Evolutionary conservation across 1,284 basidiomycete genomes (phyloP).

Genomic region (Takashimella koratensis): DNA sequence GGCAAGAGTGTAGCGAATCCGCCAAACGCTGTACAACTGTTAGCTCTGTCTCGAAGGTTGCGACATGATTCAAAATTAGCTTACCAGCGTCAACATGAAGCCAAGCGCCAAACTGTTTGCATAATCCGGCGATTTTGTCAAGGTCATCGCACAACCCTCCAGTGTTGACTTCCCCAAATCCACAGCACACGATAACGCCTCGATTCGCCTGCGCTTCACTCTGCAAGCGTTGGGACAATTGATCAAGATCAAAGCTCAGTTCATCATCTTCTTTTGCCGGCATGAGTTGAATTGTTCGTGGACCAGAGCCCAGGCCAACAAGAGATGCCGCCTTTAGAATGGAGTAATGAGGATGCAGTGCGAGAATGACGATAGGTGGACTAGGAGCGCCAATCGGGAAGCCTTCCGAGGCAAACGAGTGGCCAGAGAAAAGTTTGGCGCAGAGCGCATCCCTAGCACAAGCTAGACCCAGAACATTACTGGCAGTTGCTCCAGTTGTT

Average conservation of each 20-base stretch:
- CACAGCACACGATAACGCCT: slow-evolving; percentile 49
- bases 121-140: slow-evolving; percentile 43
- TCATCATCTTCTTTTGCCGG: slow-evolving; percentile 26
- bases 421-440: slow-evolving; percentile 27
- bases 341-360: slow-evolving; percentile 52
- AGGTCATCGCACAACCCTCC: slow-evolving; percentile 49
- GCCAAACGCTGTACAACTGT: slow-evolving; percentile 49
- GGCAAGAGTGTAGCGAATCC: slow-evolving; percentile 52
- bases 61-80: slow-evolving; percentile 5
- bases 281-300: slow-evolving; percentile 45
- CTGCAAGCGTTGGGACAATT: slow-evolving; percentile 41
- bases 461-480: slow-evolving; percentile 54
- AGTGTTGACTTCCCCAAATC: slow-evolving; percentile 56
- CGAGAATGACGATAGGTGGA: slow-evolving; percentile 49
- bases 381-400: slow-evolving; percentile 30
- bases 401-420: slow-evolving; percentile 51
- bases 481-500: slow-evolving; percentile 54
- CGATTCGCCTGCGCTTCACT: slow-evolving; percentile 29
- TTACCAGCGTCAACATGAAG: slow-evolving; percentile 54
- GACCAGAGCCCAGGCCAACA: slow-evolving; percentile 50
- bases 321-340: slow-evolving; percentile 53
- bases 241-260: slow-evolving; percentile 47
- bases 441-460: slow-evolving; percentile 47
- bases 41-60: no score
- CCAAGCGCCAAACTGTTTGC: slow-evolving; percentile 51